A percentile compares a stretch with the other conserved stretches of the same genome.
phyloP scores from a whole-genome alignment of 2,329 filamentous ascomycete species.

The Xylariaceae sp. region DNA sequence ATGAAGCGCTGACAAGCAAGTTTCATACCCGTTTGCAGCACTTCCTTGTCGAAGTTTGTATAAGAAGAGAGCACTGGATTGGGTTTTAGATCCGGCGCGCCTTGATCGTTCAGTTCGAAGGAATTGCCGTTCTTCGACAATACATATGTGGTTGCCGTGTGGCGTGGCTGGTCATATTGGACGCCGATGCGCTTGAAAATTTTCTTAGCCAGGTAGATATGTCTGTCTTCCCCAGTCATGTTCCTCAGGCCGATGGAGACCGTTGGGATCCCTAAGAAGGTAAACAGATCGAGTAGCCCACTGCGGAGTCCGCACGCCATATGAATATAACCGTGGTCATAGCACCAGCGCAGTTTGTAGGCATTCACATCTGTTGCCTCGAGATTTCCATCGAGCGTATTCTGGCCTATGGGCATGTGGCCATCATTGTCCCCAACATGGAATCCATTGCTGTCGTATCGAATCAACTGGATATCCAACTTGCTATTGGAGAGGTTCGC shows the following conservation, averaged over 20 bases:
- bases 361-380: neutral
- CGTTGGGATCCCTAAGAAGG: neutral
- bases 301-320: neutral
- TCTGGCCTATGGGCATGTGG: no score
- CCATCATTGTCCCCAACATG: no score
- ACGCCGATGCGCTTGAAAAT: neutral
- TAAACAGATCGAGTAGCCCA: neutral
- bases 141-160: neutral
- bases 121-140: neutral
- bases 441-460: no score
- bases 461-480: no score
- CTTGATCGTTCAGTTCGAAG: no score
- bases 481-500: neutral
- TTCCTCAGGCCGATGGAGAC: neutral
- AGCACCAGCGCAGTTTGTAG: neutral
- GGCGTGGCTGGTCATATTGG: neutral
- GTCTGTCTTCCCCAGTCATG: neutral
- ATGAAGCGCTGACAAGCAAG: neutral
- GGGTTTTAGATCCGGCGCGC: no score
- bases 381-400: no score
- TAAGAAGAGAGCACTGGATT: neutral
- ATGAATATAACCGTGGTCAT: neutral
- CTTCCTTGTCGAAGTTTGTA: neutral
- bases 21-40: neutral
- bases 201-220: neutral